A percentile compares a stretch with the other conserved stretches of the same genome.
Evolutionary conservation across 2,329 filamentous ascomycete species (phyloP).

Genomic region (Juglanconis sp.): DNA sequence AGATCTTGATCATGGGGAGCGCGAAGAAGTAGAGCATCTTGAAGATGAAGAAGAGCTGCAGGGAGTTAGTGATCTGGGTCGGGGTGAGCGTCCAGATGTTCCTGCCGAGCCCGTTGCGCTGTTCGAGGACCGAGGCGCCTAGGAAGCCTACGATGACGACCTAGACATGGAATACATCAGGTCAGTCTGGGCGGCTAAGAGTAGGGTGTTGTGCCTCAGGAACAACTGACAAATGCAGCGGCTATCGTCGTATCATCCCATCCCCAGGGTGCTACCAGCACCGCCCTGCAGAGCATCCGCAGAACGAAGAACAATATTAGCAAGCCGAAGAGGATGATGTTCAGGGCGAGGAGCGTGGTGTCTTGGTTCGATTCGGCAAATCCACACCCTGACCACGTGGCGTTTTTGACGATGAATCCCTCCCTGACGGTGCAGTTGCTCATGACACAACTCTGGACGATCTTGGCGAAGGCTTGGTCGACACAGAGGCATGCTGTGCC

Average conservation of each 20-base stretch:
- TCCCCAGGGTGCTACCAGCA: conserved; percentile 26
- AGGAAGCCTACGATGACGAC: conserved; percentile 23
- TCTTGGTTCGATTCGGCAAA: not conserved
- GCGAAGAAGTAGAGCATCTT: conserved; percentile 23
- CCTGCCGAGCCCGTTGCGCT: conserved; percentile 31
- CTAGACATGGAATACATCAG: not conserved
- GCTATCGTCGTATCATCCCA: conserved; percentile 34
- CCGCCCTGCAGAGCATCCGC: conserved; percentile 34
- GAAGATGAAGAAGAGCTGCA: conserved; percentile 18
- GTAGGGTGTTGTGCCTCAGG: not conserved
- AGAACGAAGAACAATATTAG: conserved; percentile 33
- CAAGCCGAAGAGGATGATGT: conserved; percentile 27
- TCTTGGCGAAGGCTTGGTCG: not conserved
- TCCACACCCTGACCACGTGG: not conserved
- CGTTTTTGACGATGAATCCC: not conserved
- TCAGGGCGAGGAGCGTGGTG: not conserved
- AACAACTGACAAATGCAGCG: conserved; percentile 20
- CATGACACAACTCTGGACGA: not conserved
- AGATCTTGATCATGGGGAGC: not conserved
- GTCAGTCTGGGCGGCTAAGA: not conserved
- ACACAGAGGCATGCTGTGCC: conserved; percentile 6
- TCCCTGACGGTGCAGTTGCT: not conserved
- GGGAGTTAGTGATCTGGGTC: conserved; percentile 13
- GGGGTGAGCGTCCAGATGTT: conserved; percentile 20
- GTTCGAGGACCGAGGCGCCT: conserved; percentile 28